Percentiles rank a stretch among this genome's conserved stretches.
Conservation (phyloP, 179 eudicot species). For the Patellifolia procumbens region DNA sequence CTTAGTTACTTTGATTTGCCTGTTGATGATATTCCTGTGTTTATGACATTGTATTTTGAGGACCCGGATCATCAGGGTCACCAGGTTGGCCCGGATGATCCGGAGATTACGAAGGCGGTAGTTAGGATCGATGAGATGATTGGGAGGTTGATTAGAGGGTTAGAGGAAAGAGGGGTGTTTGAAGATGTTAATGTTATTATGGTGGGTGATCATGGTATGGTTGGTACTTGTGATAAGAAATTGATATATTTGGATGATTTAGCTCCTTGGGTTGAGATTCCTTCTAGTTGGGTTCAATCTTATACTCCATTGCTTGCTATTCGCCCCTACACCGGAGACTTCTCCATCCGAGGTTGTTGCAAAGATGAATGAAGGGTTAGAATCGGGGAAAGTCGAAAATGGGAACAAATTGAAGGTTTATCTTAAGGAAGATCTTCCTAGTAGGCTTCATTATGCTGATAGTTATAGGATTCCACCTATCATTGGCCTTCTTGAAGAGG, state of each 20-base stretch:
- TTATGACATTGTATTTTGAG: slow-evolving; percentile 85
- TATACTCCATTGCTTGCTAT: slow-evolving; percentile 78
- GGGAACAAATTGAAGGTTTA: slow-evolving; percentile 65
- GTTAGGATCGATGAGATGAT: slow-evolving; percentile 64
- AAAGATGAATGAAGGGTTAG: slow-evolving; percentile 77
- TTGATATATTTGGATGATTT: slow-evolving; percentile 69
- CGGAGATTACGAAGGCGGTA: slow-evolving; percentile 69
- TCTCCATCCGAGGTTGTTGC: slow-evolving; percentile 49
- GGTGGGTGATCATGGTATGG: slow-evolving; percentile 99
- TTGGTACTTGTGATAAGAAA: slow-evolving; percentile 86
- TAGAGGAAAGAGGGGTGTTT: slow-evolving; percentile 77
- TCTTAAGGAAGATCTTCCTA: slow-evolving; percentile 77
- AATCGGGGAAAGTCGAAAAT: slow-evolving; percentile 63
- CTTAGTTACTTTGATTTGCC: slow-evolving; percentile 66
- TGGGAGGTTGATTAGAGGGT: slow-evolving; percentile 71
- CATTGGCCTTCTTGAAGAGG: slow-evolving; percentile 72
- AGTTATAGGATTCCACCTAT: slow-evolving; percentile 81
- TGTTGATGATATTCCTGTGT: slow-evolving; percentile 56
- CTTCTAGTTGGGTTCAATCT: slow-evolving; percentile 65
- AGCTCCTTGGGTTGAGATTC: slow-evolving; percentile 63
- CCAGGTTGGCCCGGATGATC: slow-evolving; percentile 77
- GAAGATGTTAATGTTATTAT: slow-evolving; percentile 73
- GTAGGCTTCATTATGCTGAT: slow-evolving; percentile 64
- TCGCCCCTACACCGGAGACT: slow-evolving; percentile 51
- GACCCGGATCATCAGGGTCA: slow-evolving; percentile 98